Percentiles rank a stretch among this genome's conserved stretches.
Evolutionary conservation across 768 basidiomycete genomes (phyloP).

Genomic region (Roridomyces roridus): DNA sequence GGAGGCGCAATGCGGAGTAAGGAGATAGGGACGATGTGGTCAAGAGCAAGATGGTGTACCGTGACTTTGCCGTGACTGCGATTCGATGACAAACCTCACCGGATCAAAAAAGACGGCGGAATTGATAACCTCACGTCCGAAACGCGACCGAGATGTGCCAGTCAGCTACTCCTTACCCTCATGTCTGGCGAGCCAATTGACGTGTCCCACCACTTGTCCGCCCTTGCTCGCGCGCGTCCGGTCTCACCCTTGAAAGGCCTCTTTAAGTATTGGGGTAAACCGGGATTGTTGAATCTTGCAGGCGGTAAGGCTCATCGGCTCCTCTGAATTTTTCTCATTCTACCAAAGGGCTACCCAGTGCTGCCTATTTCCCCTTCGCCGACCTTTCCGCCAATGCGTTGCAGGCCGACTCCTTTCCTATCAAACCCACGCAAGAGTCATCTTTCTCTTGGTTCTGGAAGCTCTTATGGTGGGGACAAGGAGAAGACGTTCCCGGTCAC

Average conservation of each 20-base stretch:
- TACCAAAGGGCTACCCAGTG: constrained; percentile 62
- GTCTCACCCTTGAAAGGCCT: constrained; percentile 68
- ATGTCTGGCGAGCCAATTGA: constrained; percentile 37
- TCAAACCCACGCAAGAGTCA: constrained; percentile 30
- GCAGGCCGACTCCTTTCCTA: constrained; percentile 54
- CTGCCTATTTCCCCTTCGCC: constrained; percentile 75
- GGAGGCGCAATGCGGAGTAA: too few species aligned
- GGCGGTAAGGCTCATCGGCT: constrained; percentile 51
- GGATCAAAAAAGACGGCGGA: too few species aligned
- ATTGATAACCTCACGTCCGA: too few species aligned
- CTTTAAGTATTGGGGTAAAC: constrained; percentile 60
- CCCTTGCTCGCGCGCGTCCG: constrained; percentile 50
- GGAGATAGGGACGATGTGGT: too few species aligned
- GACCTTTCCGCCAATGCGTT: constrained; percentile 62
- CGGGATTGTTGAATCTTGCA: constrained; percentile 66
- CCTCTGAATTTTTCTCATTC: not conserved
- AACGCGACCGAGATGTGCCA: too few species aligned
- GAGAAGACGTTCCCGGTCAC: constrained; percentile 54
- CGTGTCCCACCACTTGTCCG: constrained; percentile 74
- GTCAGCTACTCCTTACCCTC: too few species aligned
- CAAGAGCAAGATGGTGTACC: too few species aligned
- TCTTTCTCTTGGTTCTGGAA: constrained; percentile 66
- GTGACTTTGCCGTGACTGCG: too few species aligned
- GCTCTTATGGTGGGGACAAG: constrained; percentile 47
- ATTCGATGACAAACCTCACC: too few species aligned